Base-by-base conservation (phyloP, 768 basidiomycete species). In the Phanerochaete sordida region DNA sequence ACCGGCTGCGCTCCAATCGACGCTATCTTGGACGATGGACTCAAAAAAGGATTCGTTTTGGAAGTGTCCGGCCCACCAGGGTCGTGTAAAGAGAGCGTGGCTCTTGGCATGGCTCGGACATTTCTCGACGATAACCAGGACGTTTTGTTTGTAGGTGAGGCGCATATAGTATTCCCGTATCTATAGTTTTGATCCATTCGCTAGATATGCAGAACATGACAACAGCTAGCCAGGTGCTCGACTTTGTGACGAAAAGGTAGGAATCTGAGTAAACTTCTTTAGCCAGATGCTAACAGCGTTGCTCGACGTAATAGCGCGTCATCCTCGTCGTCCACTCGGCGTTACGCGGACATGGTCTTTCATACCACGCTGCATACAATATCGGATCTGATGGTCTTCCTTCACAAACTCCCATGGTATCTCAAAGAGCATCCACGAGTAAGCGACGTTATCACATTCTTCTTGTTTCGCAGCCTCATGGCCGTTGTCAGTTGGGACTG, bases 11-110 rank as follows among this genome's bases (percentile, higher is more conserved):
- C 69, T 3, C 76, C 82, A 13, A 72, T 89, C 28, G 86, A 91
- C 64, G 73, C 73, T 19, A 69, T 91, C 2, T 77, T 92, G 5
- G 80, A 76, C 31, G 87, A 87, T 47, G 90, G 90, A 16, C 71
- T 92, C 47, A 72, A 75, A 56, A 78, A 77, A 58, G 86, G 87
- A 8, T 77, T 81, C 62, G 77, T 90, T 62, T 76, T 91, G 21
- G 90, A 92, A 73, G 74, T 92, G 64, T 88, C 88, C 30, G 90
- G 90, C 0, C 87, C 88, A 47, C 90, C 90, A 0, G 90, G 90
- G 50, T 80, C 82, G 39, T 80, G 82, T 11, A 91, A 89, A 63
- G 86, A 87, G 59, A 68, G 65, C 13, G 63, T 90, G 8, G 81
- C 81, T 9, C 70, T 80, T 15, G 76, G 79, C 53, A 77, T 89